A percentile compares a stretch with the other conserved stretches of the same genome.
phyloP scores from a whole-genome alignment of 495 filamentous ascomycete species.

The Neurospora sp. region DNA sequence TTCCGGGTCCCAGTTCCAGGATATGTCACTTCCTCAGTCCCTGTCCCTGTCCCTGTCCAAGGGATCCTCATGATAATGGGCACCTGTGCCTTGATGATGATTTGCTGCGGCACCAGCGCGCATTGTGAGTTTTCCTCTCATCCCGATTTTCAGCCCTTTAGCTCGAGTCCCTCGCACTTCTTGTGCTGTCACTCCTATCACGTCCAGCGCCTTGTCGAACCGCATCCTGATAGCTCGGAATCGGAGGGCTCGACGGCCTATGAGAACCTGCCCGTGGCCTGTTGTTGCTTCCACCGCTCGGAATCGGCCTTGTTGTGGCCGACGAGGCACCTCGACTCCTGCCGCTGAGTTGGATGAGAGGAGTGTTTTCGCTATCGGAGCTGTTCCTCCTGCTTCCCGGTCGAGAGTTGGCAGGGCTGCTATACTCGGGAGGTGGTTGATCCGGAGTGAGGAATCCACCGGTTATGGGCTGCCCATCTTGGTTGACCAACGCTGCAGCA shows the following conservation, averaged over 20 bases:
- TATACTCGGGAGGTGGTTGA: slow-evolving; percentile 61
- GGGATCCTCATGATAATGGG: not conserved
- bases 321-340: slow-evolving; percentile 34
- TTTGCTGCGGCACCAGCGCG: not conserved
- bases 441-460: slow-evolving; percentile 25
- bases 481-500: slow-evolving; percentile 25
- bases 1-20: not conserved
- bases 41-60: not conserved
- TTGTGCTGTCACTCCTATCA: slow-evolving; percentile 34
- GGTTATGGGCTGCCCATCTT: slow-evolving; percentile 26
- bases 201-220: slow-evolving; percentile 41
- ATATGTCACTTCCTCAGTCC: not conserved
- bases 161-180: slow-evolving; percentile 10
- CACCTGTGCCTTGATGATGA: not conserved
- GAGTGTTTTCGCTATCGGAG: slow-evolving; percentile 31
- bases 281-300: slow-evolving; percentile 3
- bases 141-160: not conserved
- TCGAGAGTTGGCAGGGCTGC: slow-evolving; percentile 50
- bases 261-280: not conserved
- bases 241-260: slow-evolving; percentile 36
- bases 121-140: not conserved
- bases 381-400: slow-evolving; percentile 42
- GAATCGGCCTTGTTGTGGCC: slow-evolving; percentile 29
- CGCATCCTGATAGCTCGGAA: slow-evolving; percentile 60
- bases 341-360: slow-evolving; percentile 22